These are phyloP conservation scores for Fusarium secorum DNA, from an alignment of 2,329 filamentous ascomycete genomes.

Conservation along the genomic window DNA sequence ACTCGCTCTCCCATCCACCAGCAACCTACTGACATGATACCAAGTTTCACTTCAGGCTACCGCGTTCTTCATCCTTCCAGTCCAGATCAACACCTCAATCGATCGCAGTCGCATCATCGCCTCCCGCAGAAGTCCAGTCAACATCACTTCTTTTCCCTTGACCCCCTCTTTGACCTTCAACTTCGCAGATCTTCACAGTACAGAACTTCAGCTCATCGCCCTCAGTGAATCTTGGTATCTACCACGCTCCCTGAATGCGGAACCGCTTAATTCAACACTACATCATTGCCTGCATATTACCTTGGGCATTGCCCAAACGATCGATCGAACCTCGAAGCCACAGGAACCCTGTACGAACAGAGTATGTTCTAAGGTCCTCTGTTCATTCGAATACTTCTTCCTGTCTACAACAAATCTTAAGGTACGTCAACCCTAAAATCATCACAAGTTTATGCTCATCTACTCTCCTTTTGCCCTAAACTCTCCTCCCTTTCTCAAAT, in stretches of 20 bases:
- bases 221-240: not conserved
- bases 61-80: not conserved
- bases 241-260: not conserved
- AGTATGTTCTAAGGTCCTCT: not conserved
- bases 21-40: not conserved
- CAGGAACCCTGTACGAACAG: not conserved
- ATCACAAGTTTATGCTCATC: not conserved
- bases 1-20: not conserved
- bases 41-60: not conserved
- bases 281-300: not conserved
- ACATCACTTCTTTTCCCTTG: not conserved
- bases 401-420: not conserved
- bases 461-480: not conserved
- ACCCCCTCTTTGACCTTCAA: fast-evolving
- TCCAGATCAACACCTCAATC: too few species aligned
- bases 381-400: too few species aligned
- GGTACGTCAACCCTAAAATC: not conserved
- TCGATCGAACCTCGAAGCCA: not conserved
- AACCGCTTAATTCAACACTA: too few species aligned
- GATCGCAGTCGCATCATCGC: not conserved
- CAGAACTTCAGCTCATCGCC: too few species aligned
- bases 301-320: fast-evolving
- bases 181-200: not conserved
- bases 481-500: not conserved
- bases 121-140: not conserved